Evolutionary conservation across 441 rosid species (phyloP).

Genomic region (Adansonia rubrostipa): DNA sequence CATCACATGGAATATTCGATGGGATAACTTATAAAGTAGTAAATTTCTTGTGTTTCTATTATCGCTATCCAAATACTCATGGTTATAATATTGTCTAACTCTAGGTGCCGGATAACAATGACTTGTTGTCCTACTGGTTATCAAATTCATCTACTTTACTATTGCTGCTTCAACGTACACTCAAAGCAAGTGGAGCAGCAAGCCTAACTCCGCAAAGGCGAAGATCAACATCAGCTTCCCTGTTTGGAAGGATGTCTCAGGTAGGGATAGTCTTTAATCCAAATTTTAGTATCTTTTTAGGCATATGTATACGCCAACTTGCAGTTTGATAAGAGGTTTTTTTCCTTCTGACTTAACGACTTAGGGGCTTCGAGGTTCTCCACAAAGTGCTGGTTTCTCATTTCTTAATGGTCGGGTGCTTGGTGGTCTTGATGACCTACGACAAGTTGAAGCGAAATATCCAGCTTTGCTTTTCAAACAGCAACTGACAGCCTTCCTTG

Average conservation of each 20-base stretch:
- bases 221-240: slow-evolving; percentile 89
- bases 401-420: slow-evolving; percentile 80
- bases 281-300: not conserved
- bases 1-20: not conserved
- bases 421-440: slow-evolving; percentile 82
- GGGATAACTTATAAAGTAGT: not conserved
- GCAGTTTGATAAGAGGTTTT: slow-evolving; percentile 11
- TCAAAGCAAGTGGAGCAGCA: slow-evolving; percentile 98
- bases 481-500: slow-evolving; percentile 99
- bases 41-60: slow-evolving; percentile 14
- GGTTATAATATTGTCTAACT: slow-evolving; percentile 25
- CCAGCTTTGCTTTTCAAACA: slow-evolving; percentile 99
- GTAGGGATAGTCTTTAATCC: slow-evolving; percentile 51
- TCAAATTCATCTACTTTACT: slow-evolving; percentile 92
- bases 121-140: slow-evolving; percentile 89
- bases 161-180: slow-evolving; percentile 95
- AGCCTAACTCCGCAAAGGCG: slow-evolving; percentile 97
- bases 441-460: slow-evolving; percentile 99
- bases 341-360: slow-evolving; percentile 27
- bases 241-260: slow-evolving; percentile 98
- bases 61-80: not conserved
- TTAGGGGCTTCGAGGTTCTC: slow-evolving; percentile 89
- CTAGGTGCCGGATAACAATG: slow-evolving; percentile 92
- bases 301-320: slow-evolving; percentile 7
- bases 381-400: slow-evolving; percentile 93